Percentiles rank a stretch among this genome's conserved stretches.
These are phyloP conservation scores for Saururus chinensis DNA, from an alignment of 164 flowering plant species.

Conservation along the genomic window DNA sequence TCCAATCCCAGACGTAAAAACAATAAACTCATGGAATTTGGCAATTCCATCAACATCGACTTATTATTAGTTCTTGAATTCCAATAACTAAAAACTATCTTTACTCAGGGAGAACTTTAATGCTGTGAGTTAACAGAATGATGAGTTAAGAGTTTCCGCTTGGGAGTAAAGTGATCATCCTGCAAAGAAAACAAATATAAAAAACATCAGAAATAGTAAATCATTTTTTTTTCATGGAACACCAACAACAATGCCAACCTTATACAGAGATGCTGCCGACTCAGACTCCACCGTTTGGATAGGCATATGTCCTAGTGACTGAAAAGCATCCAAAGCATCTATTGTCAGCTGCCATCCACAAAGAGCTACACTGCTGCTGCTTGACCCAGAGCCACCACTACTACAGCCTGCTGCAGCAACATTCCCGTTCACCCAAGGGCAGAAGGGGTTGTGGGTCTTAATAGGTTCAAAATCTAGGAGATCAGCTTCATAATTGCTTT, in stretches of 20 bases:
- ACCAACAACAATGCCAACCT: constrained; percentile 34
- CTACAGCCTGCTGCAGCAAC: constrained; percentile 94
- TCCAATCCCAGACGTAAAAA: too few species aligned
- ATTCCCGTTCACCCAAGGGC: constrained; percentile 99
- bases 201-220: neutral
- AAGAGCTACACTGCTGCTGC: constrained; percentile 42
- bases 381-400: constrained; percentile 35
- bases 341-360: constrained; percentile 96
- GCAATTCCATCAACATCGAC: neutral
- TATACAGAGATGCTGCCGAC: constrained; percentile 88
- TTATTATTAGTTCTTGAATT: neutral
- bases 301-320: constrained; percentile 52
- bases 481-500: constrained; percentile 76
- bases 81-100: neutral
- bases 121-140: constrained; percentile 40
- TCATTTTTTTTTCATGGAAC: neutral
- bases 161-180: constrained; percentile 38
- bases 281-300: constrained; percentile 67
- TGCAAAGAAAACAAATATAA: constrained; percentile 10
- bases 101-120: constrained; percentile 10
- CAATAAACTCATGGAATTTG: too few species aligned
- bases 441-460: constrained; percentile 67
- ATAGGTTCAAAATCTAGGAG: constrained; percentile 82
- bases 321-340: constrained; percentile 84
- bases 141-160: constrained; percentile 22